Percentiles rank a stretch among this genome's conserved stretches.
phyloP scores from a whole-genome alignment of 2,329 filamentous ascomycete species.

The Fusarium sp. region DNA sequence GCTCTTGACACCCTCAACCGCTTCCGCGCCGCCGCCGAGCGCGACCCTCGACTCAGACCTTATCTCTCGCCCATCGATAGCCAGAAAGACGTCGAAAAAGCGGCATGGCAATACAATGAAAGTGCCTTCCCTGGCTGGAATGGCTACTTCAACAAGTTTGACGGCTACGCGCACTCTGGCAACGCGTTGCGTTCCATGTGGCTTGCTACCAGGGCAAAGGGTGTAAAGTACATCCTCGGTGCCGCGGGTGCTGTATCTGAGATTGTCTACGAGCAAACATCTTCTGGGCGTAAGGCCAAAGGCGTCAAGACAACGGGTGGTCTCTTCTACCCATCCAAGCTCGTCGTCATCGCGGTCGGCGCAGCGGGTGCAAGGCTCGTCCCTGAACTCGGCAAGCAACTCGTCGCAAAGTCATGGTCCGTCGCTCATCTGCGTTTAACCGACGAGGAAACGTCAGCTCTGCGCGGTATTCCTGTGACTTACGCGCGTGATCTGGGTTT shows the following conservation, averaged over 20 bases:
- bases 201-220: constrained; percentile 54
- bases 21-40: constrained; percentile 59
- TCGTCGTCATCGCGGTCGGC: constrained; percentile 68
- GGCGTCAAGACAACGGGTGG: constrained; percentile 38
- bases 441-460: constrained; percentile 65
- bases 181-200: constrained; percentile 66
- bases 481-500: constrained; percentile 75
- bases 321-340: constrained; percentile 47
- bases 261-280: constrained; percentile 44
- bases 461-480: constrained; percentile 72
- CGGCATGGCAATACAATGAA: constrained; percentile 64
- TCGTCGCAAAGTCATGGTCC: constrained; percentile 71
- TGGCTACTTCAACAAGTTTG: constrained; percentile 72
- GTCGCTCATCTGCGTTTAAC: constrained; percentile 73
- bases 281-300: constrained; percentile 8
- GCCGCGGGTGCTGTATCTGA: constrained; percentile 51
- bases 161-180: constrained; percentile 70
- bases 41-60: constrained; percentile 57
- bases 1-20: constrained; percentile 62
- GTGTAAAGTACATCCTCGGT: constrained; percentile 44
- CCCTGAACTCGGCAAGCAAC: constrained; percentile 64
- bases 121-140: constrained; percentile 65
- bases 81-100: constrained; percentile 57
- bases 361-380: constrained; percentile 64
- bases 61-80: constrained; percentile 58